A percentile compares a stretch with the other conserved stretches of the same genome.
Conservation (phyloP, 2,329 filamentous ascomycete genomes). For the Chrysosporium queenslandicum region DNA sequence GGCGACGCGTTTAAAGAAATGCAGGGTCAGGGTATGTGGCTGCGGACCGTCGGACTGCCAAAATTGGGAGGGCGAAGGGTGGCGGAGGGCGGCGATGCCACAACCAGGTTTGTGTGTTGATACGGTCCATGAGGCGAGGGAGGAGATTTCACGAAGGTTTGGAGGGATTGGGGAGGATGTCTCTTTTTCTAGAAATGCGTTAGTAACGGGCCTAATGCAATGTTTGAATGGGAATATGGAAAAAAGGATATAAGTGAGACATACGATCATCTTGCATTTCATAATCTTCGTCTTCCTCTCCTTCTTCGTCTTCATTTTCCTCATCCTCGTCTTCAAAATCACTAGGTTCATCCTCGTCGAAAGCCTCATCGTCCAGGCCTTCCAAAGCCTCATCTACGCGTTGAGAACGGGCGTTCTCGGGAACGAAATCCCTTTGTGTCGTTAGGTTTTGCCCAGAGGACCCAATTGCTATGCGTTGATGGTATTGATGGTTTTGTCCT, state of each 20-base stretch:
- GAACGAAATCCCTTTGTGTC: not conserved
- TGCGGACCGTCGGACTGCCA: constrained; percentile 60
- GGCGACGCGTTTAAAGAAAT: constrained; percentile 49
- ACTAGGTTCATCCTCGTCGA: constrained; percentile 6
- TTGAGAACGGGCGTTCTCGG: not conserved
- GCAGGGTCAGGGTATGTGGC: constrained; percentile 53
- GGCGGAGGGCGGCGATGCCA: constrained; percentile 49
- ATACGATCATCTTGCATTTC: constrained; percentile 29
- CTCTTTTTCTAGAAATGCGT: constrained; percentile 21
- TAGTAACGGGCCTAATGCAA: not conserved
- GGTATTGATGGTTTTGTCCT: not conserved
- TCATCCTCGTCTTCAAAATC: constrained; percentile 16
- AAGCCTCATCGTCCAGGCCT: constrained; percentile 12
- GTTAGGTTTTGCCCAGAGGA: not conserved
- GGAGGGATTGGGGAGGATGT: constrained; percentile 30
- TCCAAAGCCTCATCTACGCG: not conserved
- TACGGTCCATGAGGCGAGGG: constrained; percentile 56
- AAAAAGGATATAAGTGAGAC: not conserved
- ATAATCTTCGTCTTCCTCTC: constrained; percentile 24
- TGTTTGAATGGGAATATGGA: not conserved
- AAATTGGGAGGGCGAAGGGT: constrained; percentile 47
- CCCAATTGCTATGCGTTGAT: not conserved
- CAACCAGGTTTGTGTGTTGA: constrained; percentile 54
- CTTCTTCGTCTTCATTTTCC: constrained; percentile 16
- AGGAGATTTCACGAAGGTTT: constrained; percentile 52